These are phyloP conservation scores for Karstenula rhodostoma DNA, from an alignment of 2,329 filamentous ascomycete genomes.

Conservation along the genomic window DNA sequence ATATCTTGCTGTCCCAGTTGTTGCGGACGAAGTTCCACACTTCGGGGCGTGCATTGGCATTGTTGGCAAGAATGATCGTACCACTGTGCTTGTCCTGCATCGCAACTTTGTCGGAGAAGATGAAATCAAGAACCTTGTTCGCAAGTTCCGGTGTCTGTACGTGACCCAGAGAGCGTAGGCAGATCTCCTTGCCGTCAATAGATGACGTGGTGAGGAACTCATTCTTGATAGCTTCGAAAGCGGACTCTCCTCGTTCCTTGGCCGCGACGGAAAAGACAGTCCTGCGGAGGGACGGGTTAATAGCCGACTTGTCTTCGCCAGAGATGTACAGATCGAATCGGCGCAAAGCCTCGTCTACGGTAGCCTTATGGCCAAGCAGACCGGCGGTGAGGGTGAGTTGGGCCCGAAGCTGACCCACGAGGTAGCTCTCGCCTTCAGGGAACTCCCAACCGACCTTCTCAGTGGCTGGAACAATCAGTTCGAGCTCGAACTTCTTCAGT, in stretches of 20 bases:
- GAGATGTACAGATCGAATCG: slow-evolving; percentile 82
- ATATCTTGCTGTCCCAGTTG: slow-evolving; percentile 76
- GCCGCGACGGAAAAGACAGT: slow-evolving; percentile 83
- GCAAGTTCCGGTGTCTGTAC: slow-evolving; percentile 75
- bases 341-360: slow-evolving; percentile 75
- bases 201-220: slow-evolving; percentile 85
- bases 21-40: slow-evolving; percentile 88
- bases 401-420: slow-evolving; percentile 82
- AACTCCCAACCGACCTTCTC: slow-evolving; percentile 88
- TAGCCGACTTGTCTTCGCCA: slow-evolving; percentile 69
- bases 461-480: slow-evolving; percentile 77
- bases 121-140: slow-evolving; percentile 71
- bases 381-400: slow-evolving; percentile 80
- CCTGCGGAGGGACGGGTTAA: slow-evolving; percentile 82
- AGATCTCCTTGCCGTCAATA: slow-evolving; percentile 90
- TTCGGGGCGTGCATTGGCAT: slow-evolving; percentile 73
- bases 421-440: slow-evolving; percentile 78
- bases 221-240: slow-evolving; percentile 78
- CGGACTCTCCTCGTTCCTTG: slow-evolving; percentile 73
- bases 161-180: slow-evolving; percentile 77
- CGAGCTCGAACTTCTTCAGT: slow-evolving; percentile 79
- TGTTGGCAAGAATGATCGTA: slow-evolving; percentile 74
- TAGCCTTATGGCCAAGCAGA: slow-evolving; percentile 75
- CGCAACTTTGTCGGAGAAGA: slow-evolving; percentile 85
- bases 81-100: slow-evolving; percentile 88